These are phyloP conservation scores for Penicillium ucsense DNA, from an alignment of 495 filamentous ascomycete species.

Conservation along the genomic window DNA sequence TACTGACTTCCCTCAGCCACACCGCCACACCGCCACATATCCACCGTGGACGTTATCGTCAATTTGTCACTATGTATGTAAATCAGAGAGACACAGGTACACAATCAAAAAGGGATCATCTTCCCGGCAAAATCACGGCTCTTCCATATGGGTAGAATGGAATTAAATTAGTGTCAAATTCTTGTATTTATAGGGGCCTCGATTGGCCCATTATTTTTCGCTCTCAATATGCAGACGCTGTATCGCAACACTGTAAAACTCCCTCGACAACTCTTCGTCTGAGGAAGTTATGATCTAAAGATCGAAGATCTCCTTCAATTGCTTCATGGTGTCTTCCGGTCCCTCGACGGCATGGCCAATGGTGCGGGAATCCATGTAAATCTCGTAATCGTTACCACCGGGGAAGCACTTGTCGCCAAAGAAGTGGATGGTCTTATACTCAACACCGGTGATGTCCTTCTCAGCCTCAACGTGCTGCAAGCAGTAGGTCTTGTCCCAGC, in stretches of 20 bases:
- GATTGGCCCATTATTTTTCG: too few relatives aligned
- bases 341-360: constrained; percentile 72
- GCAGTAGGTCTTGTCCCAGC: constrained; percentile 99
- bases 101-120: too few relatives aligned
- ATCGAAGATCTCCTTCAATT: constrained; percentile 71
- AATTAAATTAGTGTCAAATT: constrained; percentile 1
- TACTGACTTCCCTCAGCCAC: too few relatives aligned
- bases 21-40: too few relatives aligned
- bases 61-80: too few relatives aligned
- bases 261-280: constrained; percentile 1
- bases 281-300: constrained; percentile 35
- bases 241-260: constrained; percentile 5
- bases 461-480: constrained; percentile 78
- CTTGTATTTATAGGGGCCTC: neutral
- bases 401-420: constrained; percentile 89
- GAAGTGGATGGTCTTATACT: constrained; percentile 88
- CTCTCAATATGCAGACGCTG: constrained; percentile 6
- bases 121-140: too few relatives aligned
- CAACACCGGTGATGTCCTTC: constrained; percentile 59
- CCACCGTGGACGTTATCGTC: too few relatives aligned
- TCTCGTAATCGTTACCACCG: constrained; percentile 94
- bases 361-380: constrained; percentile 70
- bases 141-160: too few relatives aligned
- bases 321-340: constrained; percentile 69
- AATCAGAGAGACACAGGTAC: too few relatives aligned